Conservation (phyloP, 495 filamentous ascomycete species). For the Neurospora hispaniola region DNA sequence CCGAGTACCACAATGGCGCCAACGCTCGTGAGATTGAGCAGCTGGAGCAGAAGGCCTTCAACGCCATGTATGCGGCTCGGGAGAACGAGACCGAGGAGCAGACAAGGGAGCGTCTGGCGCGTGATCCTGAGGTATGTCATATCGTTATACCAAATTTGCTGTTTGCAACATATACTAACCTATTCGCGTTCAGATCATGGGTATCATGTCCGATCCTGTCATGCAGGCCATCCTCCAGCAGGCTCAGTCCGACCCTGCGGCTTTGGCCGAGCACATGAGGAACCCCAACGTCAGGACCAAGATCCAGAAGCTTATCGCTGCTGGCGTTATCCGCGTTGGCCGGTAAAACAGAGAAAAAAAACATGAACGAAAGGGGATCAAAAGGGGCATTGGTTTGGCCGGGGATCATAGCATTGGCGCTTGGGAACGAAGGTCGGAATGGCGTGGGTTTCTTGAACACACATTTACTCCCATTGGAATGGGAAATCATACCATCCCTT, state of each 20-base stretch:
- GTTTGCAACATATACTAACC: constrained; percentile 21
- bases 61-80: constrained; percentile 75
- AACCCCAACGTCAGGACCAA: constrained; percentile 73
- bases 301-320: constrained; percentile 85
- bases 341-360: constrained; percentile 18
- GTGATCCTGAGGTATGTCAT: constrained; percentile 76
- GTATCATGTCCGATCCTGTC: constrained; percentile 85
- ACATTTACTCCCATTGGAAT: neutral
- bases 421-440: neutral
- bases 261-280: constrained; percentile 93
- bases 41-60: constrained; percentile 88
- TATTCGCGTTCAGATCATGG: constrained; percentile 53
- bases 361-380: neutral
- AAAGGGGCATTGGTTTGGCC: neutral
- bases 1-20: constrained; percentile 48
- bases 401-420: neutral
- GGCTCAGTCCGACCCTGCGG: constrained; percentile 85
- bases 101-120: constrained; percentile 82
- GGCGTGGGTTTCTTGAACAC: neutral
- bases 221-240: constrained; percentile 97
- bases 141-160: neutral
- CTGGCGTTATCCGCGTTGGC: constrained; percentile 82
- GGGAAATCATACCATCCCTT: neutral
- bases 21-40: constrained; percentile 85
- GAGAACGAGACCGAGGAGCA: constrained; percentile 96